Conservation (phyloP, 2,329 filamentous ascomycete genomes). For the Sordariomycetes sp. region DNA sequence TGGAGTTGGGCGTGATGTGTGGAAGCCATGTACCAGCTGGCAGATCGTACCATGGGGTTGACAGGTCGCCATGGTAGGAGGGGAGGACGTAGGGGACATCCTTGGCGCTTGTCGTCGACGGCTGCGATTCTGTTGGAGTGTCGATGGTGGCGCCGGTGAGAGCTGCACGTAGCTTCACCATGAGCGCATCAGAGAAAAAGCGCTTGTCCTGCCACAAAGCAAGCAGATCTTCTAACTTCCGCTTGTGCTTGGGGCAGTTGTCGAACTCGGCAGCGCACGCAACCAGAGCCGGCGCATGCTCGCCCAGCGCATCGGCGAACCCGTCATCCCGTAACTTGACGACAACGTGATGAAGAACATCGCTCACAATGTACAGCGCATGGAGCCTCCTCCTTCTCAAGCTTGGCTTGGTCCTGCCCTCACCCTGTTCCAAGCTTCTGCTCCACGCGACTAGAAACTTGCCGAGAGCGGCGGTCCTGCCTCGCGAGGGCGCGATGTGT, state of each 20-base stretch:
- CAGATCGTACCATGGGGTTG: conserved; percentile 70
- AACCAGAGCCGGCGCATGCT: conserved; percentile 54
- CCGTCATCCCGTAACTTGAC: conserved; percentile 38
- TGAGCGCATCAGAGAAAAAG: conserved; percentile 48
- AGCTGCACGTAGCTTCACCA: conserved; percentile 50
- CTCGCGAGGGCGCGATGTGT: conserved; percentile 58
- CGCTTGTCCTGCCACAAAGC: conserved; percentile 59
- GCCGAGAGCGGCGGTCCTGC: conserved; percentile 57
- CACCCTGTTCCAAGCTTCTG: conserved; percentile 24
- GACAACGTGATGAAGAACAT: conserved; percentile 63
- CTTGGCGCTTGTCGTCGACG: conserved; percentile 28
- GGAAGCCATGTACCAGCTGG: conserved; percentile 76
- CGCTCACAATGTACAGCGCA: conserved; percentile 69
- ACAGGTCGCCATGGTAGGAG: conserved; percentile 64
- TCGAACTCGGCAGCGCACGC: conserved; percentile 45
- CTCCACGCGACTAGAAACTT: conserved; percentile 68
- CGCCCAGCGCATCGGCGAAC: conserved; percentile 48
- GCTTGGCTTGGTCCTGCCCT: conserved; percentile 32
- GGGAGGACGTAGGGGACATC: conserved; percentile 63
- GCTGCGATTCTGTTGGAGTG: conserved; percentile 10
- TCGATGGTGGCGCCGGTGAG: conserved; percentile 29
- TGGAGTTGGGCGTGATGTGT: conserved; percentile 68
- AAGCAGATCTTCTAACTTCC: conserved; percentile 56
- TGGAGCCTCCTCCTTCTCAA: conserved; percentile 62
- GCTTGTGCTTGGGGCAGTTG: conserved; percentile 55